Conservation (phyloP, 2,329 filamentous ascomycete species). For the Fusarium equiseti region DNA sequence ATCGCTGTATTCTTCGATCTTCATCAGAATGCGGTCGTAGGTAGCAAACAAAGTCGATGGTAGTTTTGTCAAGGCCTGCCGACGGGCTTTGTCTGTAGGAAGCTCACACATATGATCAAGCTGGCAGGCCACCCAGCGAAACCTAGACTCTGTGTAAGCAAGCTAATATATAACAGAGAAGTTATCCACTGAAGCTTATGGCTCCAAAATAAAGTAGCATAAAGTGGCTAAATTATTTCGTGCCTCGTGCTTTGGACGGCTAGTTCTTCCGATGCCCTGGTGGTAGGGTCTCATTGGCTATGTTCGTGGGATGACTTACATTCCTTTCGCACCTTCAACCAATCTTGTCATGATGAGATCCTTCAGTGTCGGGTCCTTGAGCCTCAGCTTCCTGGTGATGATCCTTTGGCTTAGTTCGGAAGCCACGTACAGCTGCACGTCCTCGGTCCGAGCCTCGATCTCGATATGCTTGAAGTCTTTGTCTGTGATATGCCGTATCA, state of each 20-base stretch:
- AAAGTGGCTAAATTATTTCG: no score
- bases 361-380: slow-evolving; percentile 4
- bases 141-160: neutral
- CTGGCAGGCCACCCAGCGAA: slow-evolving; percentile 41
- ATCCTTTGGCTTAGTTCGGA: slow-evolving; percentile 25
- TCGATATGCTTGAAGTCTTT: neutral
- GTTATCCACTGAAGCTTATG: no score
- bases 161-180: no score
- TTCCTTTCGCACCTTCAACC: slow-evolving; percentile 20
- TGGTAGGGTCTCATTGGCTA: accelerated
- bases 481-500: neutral
- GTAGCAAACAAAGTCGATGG: slow-evolving; percentile 8
- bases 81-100: slow-evolving; percentile 12
- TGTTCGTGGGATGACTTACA: neutral
- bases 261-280: no score
- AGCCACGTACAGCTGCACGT: slow-evolving; percentile 23
- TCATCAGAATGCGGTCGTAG: slow-evolving; percentile 25
- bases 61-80: slow-evolving; percentile 14
- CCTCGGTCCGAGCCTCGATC: slow-evolving; percentile 15
- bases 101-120: slow-evolving; percentile 34
- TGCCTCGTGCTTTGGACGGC: no score
- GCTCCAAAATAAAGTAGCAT: no score
- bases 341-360: slow-evolving; percentile 19
- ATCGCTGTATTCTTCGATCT: neutral
- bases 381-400: neutral